Evolutionary conservation across 192 early-diverging fungal genomes (phyloP).

Genomic region (Irineochytrium annulatum): DNA sequence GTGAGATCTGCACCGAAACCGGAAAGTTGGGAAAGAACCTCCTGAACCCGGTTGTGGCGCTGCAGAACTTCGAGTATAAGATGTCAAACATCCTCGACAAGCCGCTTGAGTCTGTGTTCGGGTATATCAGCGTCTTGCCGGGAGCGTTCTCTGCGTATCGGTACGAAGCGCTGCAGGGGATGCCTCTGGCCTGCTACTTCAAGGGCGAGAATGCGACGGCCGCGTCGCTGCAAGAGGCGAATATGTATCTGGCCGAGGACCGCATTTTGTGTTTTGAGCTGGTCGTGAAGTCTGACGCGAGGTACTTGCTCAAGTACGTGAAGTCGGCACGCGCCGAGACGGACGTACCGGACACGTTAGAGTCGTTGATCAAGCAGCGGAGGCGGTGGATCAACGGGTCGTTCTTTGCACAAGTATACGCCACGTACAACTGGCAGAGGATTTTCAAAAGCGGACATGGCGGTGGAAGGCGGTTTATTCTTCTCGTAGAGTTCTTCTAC

Average conservation of each 20-base stretch:
- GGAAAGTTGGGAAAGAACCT: slow-evolving; percentile 57
- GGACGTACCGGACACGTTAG: slow-evolving; percentile 66
- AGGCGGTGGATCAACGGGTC: slow-evolving; percentile 82
- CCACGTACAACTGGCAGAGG: slow-evolving; percentile 51
- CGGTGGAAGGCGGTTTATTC: slow-evolving; percentile 41
- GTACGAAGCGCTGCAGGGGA: slow-evolving; percentile 57
- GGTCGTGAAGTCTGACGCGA: slow-evolving; percentile 55
- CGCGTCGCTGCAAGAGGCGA: slow-evolving; percentile 69
- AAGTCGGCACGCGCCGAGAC: slow-evolving; percentile 64
- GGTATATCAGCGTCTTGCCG: slow-evolving; percentile 76
- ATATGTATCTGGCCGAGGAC: slow-evolving; percentile 68
- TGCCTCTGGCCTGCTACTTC: slow-evolving; percentile 68
- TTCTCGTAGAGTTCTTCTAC: slow-evolving; percentile 64
- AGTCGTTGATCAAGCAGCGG: slow-evolving; percentile 76
- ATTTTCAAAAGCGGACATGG: slow-evolving; percentile 55
- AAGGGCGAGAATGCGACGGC: slow-evolving; percentile 61
- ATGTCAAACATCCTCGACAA: slow-evolving; percentile 80
- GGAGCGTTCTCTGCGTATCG: slow-evolving; percentile 79
- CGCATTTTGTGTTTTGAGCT: slow-evolving; percentile 83
- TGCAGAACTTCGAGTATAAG: slow-evolving; percentile 95
- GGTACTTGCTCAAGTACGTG: slow-evolving; percentile 66
- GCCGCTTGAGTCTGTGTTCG: slow-evolving; percentile 70
- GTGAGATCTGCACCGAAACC: slow-evolving; percentile 64
- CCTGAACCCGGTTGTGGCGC: slow-evolving; percentile 66
- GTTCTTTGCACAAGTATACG: slow-evolving; percentile 71